Percentiles rank a stretch among this genome's conserved stretches.
Evolutionary conservation across 1,284 basidiomycete genomes (phyloP).

Genomic region (Marasmius fiardii): DNA sequence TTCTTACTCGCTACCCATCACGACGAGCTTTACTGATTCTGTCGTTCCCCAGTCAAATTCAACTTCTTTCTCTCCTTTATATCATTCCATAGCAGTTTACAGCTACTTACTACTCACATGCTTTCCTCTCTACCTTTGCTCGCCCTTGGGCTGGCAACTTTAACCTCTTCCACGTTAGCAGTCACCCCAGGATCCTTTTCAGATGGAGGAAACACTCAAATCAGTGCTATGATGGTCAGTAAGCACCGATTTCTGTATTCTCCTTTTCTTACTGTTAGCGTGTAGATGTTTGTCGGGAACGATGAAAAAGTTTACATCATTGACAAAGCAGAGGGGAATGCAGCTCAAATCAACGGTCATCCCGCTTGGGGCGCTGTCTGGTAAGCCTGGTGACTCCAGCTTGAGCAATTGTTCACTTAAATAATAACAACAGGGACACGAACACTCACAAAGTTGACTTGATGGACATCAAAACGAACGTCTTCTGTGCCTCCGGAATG

Average conservation of each 20-base stretch:
- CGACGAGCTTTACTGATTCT: too few species aligned
- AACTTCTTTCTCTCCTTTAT: not conserved
- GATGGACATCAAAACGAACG: conserved; percentile 78
- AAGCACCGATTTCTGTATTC: not conserved
- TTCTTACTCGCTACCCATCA: too few species aligned
- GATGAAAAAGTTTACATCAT: conserved; percentile 53
- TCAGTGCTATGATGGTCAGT: conserved; percentile 67
- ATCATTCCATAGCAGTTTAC: not conserved
- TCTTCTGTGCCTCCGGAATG: conserved; percentile 80
- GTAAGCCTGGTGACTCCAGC: conserved; percentile 23
- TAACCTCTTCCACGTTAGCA: conserved; percentile 25
- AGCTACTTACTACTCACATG: conserved; percentile 17
- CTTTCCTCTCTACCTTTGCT: conserved; percentile 23
- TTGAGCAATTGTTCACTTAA: conserved; percentile 1
- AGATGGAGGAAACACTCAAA: conserved; percentile 49
- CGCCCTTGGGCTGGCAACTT: conserved; percentile 33
- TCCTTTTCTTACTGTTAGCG: not conserved
- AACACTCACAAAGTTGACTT: conserved; percentile 41
- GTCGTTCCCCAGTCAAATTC: not conserved
- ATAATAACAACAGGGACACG: conserved; percentile 41
- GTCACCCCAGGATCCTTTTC: conserved; percentile 39
- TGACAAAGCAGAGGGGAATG: conserved; percentile 63
- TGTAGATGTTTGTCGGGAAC: conserved; percentile 50
- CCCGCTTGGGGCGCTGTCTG: conserved; percentile 52
- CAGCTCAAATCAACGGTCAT: conserved; percentile 50